These are phyloP conservation scores for Lojkania enalia DNA, from an alignment of 2,329 filamentous ascomycete species.

Conservation along the genomic window DNA sequence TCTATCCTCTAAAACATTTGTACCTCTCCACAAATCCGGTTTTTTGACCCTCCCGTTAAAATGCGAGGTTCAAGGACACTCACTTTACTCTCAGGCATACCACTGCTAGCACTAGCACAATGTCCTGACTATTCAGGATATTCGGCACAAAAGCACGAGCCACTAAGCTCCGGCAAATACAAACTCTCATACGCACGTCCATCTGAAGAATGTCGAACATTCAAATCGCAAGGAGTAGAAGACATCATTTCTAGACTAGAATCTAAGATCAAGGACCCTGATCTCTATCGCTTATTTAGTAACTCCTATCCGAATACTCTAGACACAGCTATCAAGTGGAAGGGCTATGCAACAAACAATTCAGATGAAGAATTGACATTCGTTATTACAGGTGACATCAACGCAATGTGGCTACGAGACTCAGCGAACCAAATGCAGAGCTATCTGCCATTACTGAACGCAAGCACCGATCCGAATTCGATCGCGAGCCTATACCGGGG, in stretches of 20 bases:
- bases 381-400: slow-evolving; percentile 62
- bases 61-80: slow-evolving; percentile 30
- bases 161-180: slow-evolving; percentile 49
- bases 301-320: slow-evolving; percentile 77
- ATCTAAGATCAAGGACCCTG: slow-evolving; percentile 53
- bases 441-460: slow-evolving; percentile 64
- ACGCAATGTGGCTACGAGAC: slow-evolving; percentile 59
- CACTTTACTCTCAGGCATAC: slow-evolving; percentile 17
- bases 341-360: slow-evolving; percentile 61
- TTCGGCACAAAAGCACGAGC: slow-evolving; percentile 46
- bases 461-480: slow-evolving; percentile 58
- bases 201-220: slow-evolving; percentile 50
- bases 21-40: not conserved
- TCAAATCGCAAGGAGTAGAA: slow-evolving; percentile 51
- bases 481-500: slow-evolving; percentile 70
- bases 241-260: slow-evolving; percentile 41
- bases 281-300: slow-evolving; percentile 70
- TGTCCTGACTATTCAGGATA: slow-evolving; percentile 53
- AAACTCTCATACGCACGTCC: slow-evolving; percentile 53
- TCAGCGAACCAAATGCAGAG: slow-evolving; percentile 72
- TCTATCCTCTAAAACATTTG: not conserved
- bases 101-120: slow-evolving; percentile 33
- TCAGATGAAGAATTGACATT: slow-evolving; percentile 66
- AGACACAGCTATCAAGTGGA: slow-evolving; percentile 73
- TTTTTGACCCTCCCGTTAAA: slow-evolving; percentile 8